Percentiles rank a stretch among this genome's conserved stretches.
phyloP scores from a whole-genome alignment of 2,329 filamentous ascomycete species.

The Colletotrichum sp. region DNA sequence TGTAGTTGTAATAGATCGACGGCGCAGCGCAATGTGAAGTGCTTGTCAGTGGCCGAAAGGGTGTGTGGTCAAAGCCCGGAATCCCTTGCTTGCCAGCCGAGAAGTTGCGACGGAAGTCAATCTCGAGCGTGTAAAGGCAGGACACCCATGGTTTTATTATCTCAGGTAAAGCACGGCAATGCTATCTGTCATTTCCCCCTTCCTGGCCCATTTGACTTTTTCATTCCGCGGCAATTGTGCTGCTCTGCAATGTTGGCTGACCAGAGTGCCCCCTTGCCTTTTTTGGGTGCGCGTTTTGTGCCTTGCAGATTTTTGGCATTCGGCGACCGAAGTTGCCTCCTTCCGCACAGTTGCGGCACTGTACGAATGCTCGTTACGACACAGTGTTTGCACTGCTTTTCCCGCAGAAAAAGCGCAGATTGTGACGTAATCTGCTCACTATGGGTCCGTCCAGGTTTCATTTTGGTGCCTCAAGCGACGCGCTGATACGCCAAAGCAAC shows the following conservation, averaged over 20 bases:
- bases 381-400: not conserved
- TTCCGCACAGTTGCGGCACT: not conserved
- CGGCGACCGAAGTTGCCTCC: not conserved
- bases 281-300: conserved; percentile 19
- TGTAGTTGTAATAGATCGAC: conserved; percentile 3
- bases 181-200: not conserved
- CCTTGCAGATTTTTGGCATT: conserved; percentile 17
- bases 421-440: conserved; percentile 19
- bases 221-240: conserved; percentile 13
- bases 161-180: not conserved
- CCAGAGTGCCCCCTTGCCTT: conserved; percentile 8
- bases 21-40: not conserved
- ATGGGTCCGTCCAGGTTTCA: conserved; percentile 17
- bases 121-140: not conserved
- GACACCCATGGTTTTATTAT: not conserved
- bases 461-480: not conserved
- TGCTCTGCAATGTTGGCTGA: conserved; percentile 8
- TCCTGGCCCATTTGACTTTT: not conserved
- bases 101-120: not conserved
- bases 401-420: not conserved
- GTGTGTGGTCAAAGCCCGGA: not conserved
- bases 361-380: rapidly evolving
- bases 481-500: conserved; percentile 6
- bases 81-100: not conserved
- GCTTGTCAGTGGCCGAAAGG: not conserved